Conservation (phyloP, 176 grass and related monocot genomes). For the Tuctoria greenei region DNA sequence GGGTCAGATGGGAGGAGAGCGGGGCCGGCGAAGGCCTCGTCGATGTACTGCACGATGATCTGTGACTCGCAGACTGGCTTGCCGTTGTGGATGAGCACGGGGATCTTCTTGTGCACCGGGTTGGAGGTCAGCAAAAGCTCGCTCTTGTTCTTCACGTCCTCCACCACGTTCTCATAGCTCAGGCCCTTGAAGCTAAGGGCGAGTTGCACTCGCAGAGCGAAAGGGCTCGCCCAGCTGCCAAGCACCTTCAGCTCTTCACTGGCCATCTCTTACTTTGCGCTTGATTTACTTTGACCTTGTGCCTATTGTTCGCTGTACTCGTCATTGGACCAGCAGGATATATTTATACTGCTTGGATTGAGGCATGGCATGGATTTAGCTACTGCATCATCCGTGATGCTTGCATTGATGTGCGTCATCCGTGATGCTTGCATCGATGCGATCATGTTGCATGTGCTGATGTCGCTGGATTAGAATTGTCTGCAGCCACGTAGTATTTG, state of each 20-base stretch:
- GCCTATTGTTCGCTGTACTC: background rate
- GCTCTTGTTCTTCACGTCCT: conserved; percentile 55
- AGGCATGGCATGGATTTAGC: background rate
- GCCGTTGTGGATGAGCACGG: conserved; percentile 66
- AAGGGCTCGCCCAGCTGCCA: conserved; percentile 35
- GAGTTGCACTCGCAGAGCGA: conserved; percentile 30
- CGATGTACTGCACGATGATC: conserved; percentile 70
- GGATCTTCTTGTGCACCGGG: conserved; percentile 65
- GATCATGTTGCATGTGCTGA: background rate
- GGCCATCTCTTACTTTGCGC: background rate
- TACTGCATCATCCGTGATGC: background rate
- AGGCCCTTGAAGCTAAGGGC: conserved; percentile 60
- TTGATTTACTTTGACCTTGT: background rate
- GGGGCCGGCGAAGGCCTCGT: conserved; percentile 43
- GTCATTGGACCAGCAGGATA: background rate
- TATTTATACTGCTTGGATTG: background rate
- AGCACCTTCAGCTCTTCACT: conserved; percentile 42
- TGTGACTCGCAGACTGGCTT: conserved; percentile 47
- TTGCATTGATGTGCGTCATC: background rate
- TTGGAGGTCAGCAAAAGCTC: conserved; percentile 52
- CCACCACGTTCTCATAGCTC: conserved; percentile 49
- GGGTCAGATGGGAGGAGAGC: conserved; percentile 44
- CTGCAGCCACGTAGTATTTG: background rate
- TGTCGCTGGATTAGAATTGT: background rate
- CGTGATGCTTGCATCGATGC: background rate